Percentiles rank a stretch among this genome's conserved stretches.
Evolutionary conservation across 768 basidiomycete species (phyloP).

Genomic region (Boletus sp.): DNA sequence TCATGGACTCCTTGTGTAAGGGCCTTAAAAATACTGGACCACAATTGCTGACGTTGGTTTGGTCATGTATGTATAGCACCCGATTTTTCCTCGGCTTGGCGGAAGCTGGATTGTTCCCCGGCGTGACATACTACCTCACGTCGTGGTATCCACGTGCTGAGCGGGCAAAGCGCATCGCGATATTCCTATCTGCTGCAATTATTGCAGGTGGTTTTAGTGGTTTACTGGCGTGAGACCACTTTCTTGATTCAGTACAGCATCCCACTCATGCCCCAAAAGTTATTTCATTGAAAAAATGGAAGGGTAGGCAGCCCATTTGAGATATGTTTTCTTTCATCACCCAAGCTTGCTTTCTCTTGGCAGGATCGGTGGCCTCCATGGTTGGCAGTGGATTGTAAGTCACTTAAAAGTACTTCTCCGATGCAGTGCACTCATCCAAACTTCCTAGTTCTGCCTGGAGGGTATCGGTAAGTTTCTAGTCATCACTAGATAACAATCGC

Average conservation of each 20-base stretch:
- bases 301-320: constrained; percentile 29
- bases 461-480: constrained; percentile 11
- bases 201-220: constrained; percentile 49
- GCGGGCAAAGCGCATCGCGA: constrained; percentile 50
- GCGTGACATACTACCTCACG: constrained; percentile 42
- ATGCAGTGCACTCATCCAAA: background rate
- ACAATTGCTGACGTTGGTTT: constrained; percentile 1
- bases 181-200: constrained; percentile 59
- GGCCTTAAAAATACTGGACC: background rate
- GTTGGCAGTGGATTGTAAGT: constrained; percentile 39
- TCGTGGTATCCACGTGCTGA: constrained; percentile 59
- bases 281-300: constrained; percentile 33
- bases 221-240: constrained; percentile 39
- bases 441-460: constrained; percentile 27
- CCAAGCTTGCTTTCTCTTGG: background rate
- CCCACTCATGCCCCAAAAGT: constrained; percentile 20
- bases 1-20: constrained; percentile 30
- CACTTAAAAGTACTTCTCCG: background rate
- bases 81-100: constrained; percentile 44
- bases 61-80: constrained; percentile 18
- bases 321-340: background rate
- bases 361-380: constrained; percentile 32
- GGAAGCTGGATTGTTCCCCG: constrained; percentile 43
- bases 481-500: background rate
- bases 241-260: background rate